These are phyloP conservation scores for Conticribra guillardii DNA, from an alignment of 108 stramenopile species.

Conservation along the genomic window DNA sequence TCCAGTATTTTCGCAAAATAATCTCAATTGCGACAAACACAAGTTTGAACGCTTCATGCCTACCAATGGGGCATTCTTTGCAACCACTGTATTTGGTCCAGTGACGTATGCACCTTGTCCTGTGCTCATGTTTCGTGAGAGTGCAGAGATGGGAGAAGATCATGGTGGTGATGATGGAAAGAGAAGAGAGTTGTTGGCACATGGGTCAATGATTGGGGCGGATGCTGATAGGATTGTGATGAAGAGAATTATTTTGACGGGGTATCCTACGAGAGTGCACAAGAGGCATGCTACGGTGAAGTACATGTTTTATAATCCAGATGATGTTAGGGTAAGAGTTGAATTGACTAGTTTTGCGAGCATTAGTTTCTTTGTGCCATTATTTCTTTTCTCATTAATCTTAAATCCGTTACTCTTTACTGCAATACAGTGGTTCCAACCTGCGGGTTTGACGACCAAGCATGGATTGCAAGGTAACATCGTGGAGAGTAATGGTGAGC, in stretches of 20 bases:
- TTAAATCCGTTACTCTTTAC: slow-evolving; percentile 6
- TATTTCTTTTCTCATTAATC: background rate
- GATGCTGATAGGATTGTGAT: slow-evolving; percentile 97
- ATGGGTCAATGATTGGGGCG: slow-evolving; percentile 91
- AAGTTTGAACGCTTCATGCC: slow-evolving; percentile 97
- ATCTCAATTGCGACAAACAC: slow-evolving; percentile 98
- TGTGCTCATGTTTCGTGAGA: slow-evolving; percentile 79
- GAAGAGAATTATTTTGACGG: slow-evolving; percentile 96
- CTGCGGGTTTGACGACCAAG: slow-evolving; percentile 95
- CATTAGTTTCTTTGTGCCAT: background rate
- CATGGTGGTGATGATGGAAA: slow-evolving; percentile 22
- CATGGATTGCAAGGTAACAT: slow-evolving; percentile 97
- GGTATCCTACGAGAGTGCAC: slow-evolving; percentile 96
- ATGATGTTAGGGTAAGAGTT: slow-evolving; percentile 80
- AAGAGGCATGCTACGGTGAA: slow-evolving; percentile 97
- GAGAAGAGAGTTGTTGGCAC: slow-evolving; percentile 79
- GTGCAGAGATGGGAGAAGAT: too few relatives aligned
- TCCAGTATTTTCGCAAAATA: slow-evolving; percentile 95
- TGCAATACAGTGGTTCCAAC: slow-evolving; percentile 92
- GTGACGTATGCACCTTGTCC: slow-evolving; percentile 94
- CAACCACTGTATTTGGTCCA: slow-evolving; percentile 93
- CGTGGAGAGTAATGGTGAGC: slow-evolving; percentile 94
- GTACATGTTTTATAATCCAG: slow-evolving; percentile 99
- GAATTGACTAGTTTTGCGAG: background rate
- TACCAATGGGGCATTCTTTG: slow-evolving; percentile 83